Evolutionary conservation across 176 grass and related monocot genomes (phyloP).

Genomic region (Metroxylon sagu): DNA sequence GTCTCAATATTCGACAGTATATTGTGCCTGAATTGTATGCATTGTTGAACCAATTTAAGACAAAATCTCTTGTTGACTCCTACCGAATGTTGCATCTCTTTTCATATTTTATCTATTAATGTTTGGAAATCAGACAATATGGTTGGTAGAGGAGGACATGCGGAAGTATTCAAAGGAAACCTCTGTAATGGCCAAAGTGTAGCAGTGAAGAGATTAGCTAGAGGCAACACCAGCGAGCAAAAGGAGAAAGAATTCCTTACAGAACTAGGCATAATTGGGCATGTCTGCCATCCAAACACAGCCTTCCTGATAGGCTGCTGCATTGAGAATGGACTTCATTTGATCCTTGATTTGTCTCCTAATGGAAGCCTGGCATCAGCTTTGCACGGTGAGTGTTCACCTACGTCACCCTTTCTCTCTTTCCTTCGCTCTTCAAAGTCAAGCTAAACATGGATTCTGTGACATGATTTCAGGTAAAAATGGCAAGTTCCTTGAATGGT

Average conservation of each 20-base stretch:
- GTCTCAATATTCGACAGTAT: no score
- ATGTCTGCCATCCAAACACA: slow-evolving; percentile 92
- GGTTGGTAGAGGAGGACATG: background rate
- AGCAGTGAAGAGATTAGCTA: slow-evolving; percentile 16
- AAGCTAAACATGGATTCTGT: background rate
- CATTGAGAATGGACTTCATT: slow-evolving; percentile 77
- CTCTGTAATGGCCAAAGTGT: background rate
- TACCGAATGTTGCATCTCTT: slow-evolving; percentile 15
- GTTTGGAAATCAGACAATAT: background rate
- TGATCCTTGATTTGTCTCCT: slow-evolving; percentile 62
- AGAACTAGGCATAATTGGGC: slow-evolving; percentile 78
- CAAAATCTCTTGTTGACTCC: slow-evolving; percentile 7
- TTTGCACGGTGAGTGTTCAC: slow-evolving; percentile 48
- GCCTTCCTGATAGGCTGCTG: slow-evolving; percentile 76
- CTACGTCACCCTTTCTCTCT: background rate
- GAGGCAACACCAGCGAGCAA: slow-evolving; percentile 54
- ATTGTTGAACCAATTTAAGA: slow-evolving; percentile 5
- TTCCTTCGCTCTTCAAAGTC: no score
- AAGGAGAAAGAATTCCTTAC: slow-evolving; percentile 83
- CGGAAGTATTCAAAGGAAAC: background rate
- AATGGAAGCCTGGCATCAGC: slow-evolving; percentile 69
- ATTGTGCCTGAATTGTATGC: no score
- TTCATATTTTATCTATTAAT: slow-evolving; percentile 6
- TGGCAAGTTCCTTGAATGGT: slow-evolving; percentile 55
- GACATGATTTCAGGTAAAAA: slow-evolving; percentile 43